Evolutionary conservation across 148 eudicot species (phyloP), one percentile per base, ranked within the genome.

Genomic region (Rhododendron simsii): DNA sequence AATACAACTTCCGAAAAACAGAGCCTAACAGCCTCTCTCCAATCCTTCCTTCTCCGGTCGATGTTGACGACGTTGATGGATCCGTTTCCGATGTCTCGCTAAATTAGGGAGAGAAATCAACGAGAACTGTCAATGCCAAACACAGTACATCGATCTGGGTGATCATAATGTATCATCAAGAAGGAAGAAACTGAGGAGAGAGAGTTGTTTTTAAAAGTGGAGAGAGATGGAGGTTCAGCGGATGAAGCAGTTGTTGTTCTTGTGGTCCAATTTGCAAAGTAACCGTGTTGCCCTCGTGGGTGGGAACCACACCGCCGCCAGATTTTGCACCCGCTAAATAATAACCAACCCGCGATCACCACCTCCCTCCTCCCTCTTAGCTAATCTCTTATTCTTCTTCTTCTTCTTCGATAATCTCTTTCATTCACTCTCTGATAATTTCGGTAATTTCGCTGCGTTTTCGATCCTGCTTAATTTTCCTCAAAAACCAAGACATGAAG

Each of bases 261-360:
- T 90, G 50, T 85, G 85, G 87, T 88, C 85, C 51, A 88, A 85
- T 53, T 78, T 84, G 87, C 89, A 87, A 81, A 35, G 57, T 82
- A 85, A 86, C 44, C 88, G 85, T 81, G 85, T 87, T 15, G 90
- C 90, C 84, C 91, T 92, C 44, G 93, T 92, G 88, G 94, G 94
- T 89, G 94, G 94, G 47, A 92, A 92, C 85, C 94, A 92, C 84
- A 92, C 93, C 18, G 93, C 92, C n/a, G 81, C 94, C 83, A 89
- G 94, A 87, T 92, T 92, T 84, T 91, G 94, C 86, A 89, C 92
- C 75, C 94, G 93, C 88, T 92, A 92, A 81, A 57, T 33, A n/a
- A 84, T 55, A 3, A 78, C 55, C 77, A 35, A 16, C 79, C 78
- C 44, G 50, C 63, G 44, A 67, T n/a, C 59, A 4, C 67, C 82